These are phyloP conservation scores for Fagopyrum esculentum DNA, from an alignment of 148 eudicot species.

Conservation along the genomic window DNA sequence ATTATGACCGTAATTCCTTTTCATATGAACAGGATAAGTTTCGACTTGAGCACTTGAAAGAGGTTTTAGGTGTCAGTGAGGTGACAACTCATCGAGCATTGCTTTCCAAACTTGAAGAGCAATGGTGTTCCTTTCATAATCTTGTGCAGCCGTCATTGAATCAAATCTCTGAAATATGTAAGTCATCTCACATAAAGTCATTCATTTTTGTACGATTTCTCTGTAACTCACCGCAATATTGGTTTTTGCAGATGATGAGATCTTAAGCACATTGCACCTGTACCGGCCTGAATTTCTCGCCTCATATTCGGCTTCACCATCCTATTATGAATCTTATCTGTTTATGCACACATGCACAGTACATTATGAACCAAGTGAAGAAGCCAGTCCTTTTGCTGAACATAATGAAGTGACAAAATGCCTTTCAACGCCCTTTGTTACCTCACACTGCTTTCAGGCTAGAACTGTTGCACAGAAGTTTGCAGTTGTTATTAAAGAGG, in stretches of 20 bases:
- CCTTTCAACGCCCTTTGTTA: constrained; percentile 58
- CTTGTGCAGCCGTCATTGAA: constrained; percentile 63
- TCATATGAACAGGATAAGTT: constrained; percentile 53
- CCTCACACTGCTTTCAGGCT: constrained; percentile 33
- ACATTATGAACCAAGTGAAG: constrained; percentile 28
- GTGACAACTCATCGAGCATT: constrained; percentile 17
- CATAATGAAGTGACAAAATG: constrained; percentile 37
- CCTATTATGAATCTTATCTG: constrained; percentile 51
- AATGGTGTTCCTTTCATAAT: constrained; percentile 83
- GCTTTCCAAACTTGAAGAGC: constrained; percentile 55
- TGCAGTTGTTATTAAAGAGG: constrained; percentile 68
- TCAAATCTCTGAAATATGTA: constrained; percentile 74
- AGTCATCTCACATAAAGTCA: constrained; percentile 12
- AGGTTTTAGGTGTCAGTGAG: constrained; percentile 29
- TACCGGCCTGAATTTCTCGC: constrained; percentile 67
- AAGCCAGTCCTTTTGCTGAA: constrained; percentile 24
- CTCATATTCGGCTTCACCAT: constrained; percentile 45
- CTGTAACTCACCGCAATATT: neutral
- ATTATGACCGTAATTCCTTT: constrained; percentile 5
- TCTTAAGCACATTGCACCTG: constrained; percentile 59
- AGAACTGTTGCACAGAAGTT: constrained; percentile 51
- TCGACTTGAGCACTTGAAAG: constrained; percentile 50
- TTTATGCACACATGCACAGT: constrained; percentile 55
- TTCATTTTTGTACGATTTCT: neutral
- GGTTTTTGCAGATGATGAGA: constrained; percentile 60